phyloP scores from a whole-genome alignment of 345 rosid species.

The Stellera chamaejasme region DNA sequence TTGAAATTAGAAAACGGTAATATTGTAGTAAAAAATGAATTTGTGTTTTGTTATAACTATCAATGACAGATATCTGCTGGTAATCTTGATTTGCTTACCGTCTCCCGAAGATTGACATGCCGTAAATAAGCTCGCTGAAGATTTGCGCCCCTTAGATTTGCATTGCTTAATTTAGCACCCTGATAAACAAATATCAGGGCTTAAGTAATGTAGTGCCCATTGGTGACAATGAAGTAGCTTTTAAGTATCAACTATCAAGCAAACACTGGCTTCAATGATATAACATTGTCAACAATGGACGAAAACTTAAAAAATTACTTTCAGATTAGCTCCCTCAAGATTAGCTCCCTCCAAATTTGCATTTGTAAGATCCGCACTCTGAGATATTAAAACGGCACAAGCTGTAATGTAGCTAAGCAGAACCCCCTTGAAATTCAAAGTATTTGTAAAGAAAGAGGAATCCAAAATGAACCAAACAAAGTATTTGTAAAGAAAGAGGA shows the following conservation, averaged over 20 bases:
- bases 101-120: conserved; percentile 73
- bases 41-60: not conserved
- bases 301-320: conserved; percentile 29
- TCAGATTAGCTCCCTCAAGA: conserved; percentile 91
- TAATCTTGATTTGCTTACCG: conserved; percentile 40
- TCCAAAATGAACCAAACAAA: too few relatives aligned
- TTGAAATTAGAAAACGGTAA: not conserved
- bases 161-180: conserved; percentile 86
- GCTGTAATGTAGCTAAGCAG: too few relatives aligned
- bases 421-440: too few relatives aligned
- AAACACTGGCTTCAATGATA: too few relatives aligned
- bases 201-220: too few relatives aligned
- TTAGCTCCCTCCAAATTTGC: conserved; percentile 95
- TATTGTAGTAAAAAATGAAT: not conserved
- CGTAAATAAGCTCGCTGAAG: conserved; percentile 88
- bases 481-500: too few relatives aligned
- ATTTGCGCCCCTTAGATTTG: conserved; percentile 85
- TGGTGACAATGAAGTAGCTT: too few relatives aligned
- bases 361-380: conserved; percentile 89
- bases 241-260: too few relatives aligned
- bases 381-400: conserved; percentile 5
- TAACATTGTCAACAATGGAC: too few relatives aligned
- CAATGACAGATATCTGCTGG: not conserved
- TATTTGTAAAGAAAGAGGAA: too few relatives aligned
- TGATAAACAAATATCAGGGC: conserved; percentile 16